Conservation (phyloP, 352 stramenopile genomes). For the Pythium utonaiense region DNA sequence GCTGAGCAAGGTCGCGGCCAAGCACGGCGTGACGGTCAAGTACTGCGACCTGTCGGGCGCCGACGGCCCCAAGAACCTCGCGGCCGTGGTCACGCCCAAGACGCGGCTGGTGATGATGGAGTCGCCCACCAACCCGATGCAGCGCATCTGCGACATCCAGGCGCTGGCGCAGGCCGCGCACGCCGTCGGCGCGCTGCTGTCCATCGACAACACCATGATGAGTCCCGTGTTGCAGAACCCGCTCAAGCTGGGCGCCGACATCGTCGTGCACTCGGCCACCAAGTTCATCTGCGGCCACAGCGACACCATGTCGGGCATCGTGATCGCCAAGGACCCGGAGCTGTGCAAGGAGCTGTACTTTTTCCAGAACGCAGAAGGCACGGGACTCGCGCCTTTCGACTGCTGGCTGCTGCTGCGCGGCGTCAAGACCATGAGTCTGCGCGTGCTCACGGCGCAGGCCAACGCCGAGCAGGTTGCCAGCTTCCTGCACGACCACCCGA, state of each 20-base stretch:
- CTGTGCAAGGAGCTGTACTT: constrained; percentile 94
- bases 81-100: constrained; percentile 47
- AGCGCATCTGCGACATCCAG: constrained; percentile 93
- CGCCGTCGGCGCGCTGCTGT: constrained; percentile 73
- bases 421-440: constrained; percentile 93
- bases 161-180: constrained; percentile 81
- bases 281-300: constrained; percentile 97
- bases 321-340: constrained; percentile 85
- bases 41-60: constrained; percentile 84
- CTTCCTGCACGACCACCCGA: constrained; percentile 79
- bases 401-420: constrained; percentile 93
- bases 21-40: constrained; percentile 72
- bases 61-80: constrained; percentile 60
- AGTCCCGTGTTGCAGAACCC: constrained; percentile 93
- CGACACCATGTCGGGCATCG: constrained; percentile 90
- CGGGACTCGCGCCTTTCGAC: constrained; percentile 91
- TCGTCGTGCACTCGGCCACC: constrained; percentile 93
- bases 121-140: constrained; percentile 95
- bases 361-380: constrained; percentile 92
- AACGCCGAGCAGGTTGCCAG: constrained; percentile 91
- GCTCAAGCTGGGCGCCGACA: constrained; percentile 88
- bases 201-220: constrained; percentile 95
- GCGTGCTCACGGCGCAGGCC: constrained; percentile 87
- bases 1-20: constrained; percentile 84
- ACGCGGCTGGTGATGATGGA: constrained; percentile 97